Percentiles rank a stretch among this genome's conserved stretches.
Evolutionary conservation across 305 asterid species (phyloP).

Genomic region (Fraxinus platypoda): DNA sequence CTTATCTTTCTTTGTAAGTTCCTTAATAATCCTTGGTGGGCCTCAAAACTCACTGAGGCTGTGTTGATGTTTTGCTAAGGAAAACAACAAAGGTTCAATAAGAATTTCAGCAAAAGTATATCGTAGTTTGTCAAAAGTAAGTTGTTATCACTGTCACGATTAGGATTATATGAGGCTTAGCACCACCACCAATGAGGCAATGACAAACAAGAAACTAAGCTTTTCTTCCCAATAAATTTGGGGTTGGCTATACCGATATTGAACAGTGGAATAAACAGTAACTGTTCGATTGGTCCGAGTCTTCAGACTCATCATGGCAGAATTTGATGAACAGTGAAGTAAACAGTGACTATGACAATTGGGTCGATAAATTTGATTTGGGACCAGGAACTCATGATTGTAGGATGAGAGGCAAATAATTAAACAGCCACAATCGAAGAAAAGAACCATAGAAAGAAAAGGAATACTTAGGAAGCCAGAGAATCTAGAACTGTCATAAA

Average conservation of each 20-base stretch:
- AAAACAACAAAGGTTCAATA: neutral
- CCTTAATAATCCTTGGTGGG: neutral
- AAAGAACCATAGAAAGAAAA: neutral
- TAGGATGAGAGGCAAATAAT: neutral
- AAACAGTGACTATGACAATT: neutral
- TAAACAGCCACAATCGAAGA: neutral
- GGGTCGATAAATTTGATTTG: neutral
- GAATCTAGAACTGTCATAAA: neutral
- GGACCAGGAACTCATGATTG: neutral
- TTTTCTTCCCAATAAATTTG: neutral
- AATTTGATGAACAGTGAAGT: neutral
- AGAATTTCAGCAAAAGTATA: neutral
- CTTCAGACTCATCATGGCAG: neutral
- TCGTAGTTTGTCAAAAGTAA: neutral
- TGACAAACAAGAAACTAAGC: neutral
- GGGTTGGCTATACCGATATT: neutral
- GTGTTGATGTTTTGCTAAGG: too few species aligned
- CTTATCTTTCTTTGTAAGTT: neutral
- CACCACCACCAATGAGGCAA: neutral
- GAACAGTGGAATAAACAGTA: neutral
- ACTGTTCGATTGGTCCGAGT: neutral
- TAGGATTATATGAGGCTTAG: neutral
- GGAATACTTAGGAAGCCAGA: neutral
- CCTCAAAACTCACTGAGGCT: too few species aligned
- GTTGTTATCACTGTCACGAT: neutral